A percentile compares a stretch with the other conserved stretches of the same genome.
These are phyloP conservation scores for Piloderma croceum DNA, from an alignment of 768 basidiomycete species.

Conservation along the genomic window DNA sequence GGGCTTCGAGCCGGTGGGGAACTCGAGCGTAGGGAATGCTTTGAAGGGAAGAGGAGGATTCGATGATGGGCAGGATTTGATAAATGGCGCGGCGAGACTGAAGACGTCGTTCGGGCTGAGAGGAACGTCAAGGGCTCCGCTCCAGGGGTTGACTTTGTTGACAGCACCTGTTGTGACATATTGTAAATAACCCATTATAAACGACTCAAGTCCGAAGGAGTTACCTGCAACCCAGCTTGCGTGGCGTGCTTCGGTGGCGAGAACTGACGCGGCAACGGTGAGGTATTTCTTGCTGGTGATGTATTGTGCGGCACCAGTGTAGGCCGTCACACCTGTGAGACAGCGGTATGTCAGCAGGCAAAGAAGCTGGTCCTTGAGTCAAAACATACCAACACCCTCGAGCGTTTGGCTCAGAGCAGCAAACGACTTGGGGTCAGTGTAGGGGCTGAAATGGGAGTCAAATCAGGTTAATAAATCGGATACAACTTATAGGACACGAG, in stretches of 20 bases:
- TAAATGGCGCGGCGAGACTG: constrained; percentile 39
- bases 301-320: constrained; percentile 40
- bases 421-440: constrained; percentile 44
- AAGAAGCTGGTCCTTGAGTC: neutral
- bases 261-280: constrained; percentile 41
- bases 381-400: constrained; percentile 39
- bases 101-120: constrained; percentile 36
- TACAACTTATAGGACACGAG: neutral
- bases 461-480: constrained; percentile 2
- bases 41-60: constrained; percentile 45
- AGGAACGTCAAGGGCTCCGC: constrained; percentile 52
- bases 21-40: constrained; percentile 40
- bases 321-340: constrained; percentile 32
- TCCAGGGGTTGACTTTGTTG: constrained; percentile 47
- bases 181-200: no score
- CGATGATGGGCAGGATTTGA: constrained; percentile 45
- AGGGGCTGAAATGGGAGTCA: constrained; percentile 37
- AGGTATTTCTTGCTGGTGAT: constrained; percentile 40
- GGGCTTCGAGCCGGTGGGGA: constrained; percentile 21
- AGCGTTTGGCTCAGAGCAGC: constrained; percentile 44
- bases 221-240: constrained; percentile 58
- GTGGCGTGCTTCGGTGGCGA: constrained; percentile 56
- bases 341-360: neutral
- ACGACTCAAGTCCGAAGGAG: no score
- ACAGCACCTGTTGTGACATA: no score